A percentile compares a stretch with the other conserved stretches of the same genome.
Evolutionary conservation across 768 basidiomycete genomes (phyloP).

Genomic region (Termitomyces titanicus): DNA sequence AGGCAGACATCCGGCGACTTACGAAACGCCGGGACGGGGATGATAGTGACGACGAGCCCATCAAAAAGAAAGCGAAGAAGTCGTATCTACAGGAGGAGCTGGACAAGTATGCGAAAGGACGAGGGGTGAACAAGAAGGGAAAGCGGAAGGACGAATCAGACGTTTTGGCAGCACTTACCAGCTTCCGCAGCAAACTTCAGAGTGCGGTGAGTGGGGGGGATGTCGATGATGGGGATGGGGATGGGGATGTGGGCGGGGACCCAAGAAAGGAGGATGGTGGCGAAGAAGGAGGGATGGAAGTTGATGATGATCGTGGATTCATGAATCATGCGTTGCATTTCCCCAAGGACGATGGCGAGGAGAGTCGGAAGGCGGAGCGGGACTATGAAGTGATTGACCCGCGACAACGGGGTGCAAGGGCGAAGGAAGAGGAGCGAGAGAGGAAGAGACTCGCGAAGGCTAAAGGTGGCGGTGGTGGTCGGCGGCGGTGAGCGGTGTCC

Average conservation of each 20-base stretch:
- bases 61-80: slow-evolving; percentile 54
- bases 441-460: slow-evolving; percentile 44
- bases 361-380: slow-evolving; percentile 70
- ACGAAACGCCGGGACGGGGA: slow-evolving; percentile 54
- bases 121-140: slow-evolving; percentile 53
- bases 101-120: slow-evolving; percentile 71
- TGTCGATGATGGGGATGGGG: slow-evolving; percentile 13
- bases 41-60: slow-evolving; percentile 62
- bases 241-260: slow-evolving; percentile 21
- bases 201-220: slow-evolving; percentile 26
- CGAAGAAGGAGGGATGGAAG: slow-evolving; percentile 61
- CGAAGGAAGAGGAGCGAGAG: slow-evolving; percentile 76
- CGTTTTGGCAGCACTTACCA: slow-evolving; percentile 62
- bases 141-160: slow-evolving; percentile 66
- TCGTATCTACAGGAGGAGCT: slow-evolving; percentile 81
- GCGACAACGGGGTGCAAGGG: slow-evolving; percentile 63
- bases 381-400: slow-evolving; percentile 93
- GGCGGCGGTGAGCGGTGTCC: slow-evolving; percentile 18
- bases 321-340: slow-evolving; percentile 70
- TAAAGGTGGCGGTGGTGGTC: slow-evolving; percentile 28
- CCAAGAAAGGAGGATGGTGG: slow-evolving; percentile 20
- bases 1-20: slow-evolving; percentile 81
- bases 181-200: slow-evolving; percentile 71
- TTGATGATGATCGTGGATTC: slow-evolving; percentile 76
- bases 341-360: slow-evolving; percentile 76